Base-by-base conservation (phyloP, 768 basidiomycete species). In the Collybiopsis luxurians region DNA sequence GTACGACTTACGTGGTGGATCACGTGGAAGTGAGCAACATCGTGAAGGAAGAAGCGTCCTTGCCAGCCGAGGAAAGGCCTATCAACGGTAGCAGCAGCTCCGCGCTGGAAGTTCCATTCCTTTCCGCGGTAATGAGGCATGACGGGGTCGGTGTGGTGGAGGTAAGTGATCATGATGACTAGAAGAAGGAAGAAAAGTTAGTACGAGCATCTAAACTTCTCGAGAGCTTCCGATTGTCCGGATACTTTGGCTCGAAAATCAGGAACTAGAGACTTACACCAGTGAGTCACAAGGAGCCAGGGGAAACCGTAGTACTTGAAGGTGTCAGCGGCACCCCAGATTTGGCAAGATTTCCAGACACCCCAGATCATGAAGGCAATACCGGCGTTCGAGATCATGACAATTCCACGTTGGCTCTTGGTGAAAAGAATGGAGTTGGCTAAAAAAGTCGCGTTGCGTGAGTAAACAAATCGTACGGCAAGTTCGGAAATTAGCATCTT, bases 11-110 rank as follows among this genome's bases (percentile, higher is more conserved):
- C 80, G 63, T 86, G 84, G 62, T 86, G 84, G 42, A 84, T 71
- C 56, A 85, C 83, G 66, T 87, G 85, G 63, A 73, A 84, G 63
- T 85, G 84, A 2, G 82, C 80, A 15, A 86, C 81, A 61, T 83
- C 80, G 62, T 85, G 84, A n/a, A 86, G 70, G 74, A 85, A 85
- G 73, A 85, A 85, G 21, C 80, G 75, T 2, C 85, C 85, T 66
- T 82, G 79, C 82, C 82, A 84, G 11, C 84, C 84, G 13, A 86
- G 71, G 66, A 85, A 78, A 57, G 75, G 61, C 31, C 83, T 71
- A 65, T 86, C 84, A 24, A 85, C 75, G 1, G 85, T 85, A 2
- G 82, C 79, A 28, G 81, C 80, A 24, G 84, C 85, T 1, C 85
- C 85, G 13, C 84, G 81, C 60, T 80, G 78, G 69, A 79, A 85